Percentiles rank a stretch among this genome's conserved stretches.
phyloP scores from a whole-genome alignment of 345 rosid genomes.

The Anastatica hierochuntica region DNA sequence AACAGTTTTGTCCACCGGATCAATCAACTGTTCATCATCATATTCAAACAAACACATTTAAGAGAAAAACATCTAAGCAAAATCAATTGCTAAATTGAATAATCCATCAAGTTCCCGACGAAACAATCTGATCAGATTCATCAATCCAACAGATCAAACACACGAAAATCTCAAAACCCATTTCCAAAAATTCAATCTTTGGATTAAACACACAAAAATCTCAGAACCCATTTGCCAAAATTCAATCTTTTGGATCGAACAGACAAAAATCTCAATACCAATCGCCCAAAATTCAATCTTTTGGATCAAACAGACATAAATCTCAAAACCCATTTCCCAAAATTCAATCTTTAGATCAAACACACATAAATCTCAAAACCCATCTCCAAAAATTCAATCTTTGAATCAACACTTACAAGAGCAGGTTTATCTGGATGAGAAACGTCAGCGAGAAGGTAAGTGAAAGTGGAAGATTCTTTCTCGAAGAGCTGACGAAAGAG shows the following conservation, averaged over 20 bases:
- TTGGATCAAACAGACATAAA: background rate
- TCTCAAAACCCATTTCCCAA: background rate
- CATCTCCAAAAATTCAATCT: background rate
- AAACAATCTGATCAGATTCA: background rate
- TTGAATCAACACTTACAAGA: constrained; percentile 33
- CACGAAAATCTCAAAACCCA: background rate
- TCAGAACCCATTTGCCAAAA: too few species aligned
- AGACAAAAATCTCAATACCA: too few species aligned
- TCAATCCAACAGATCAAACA: background rate
- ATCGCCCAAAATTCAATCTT: too few species aligned
- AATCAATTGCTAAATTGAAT: background rate
- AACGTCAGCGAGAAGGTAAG: constrained; percentile 82
- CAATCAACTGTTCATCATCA: constrained; percentile 53
- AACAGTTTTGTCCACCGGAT: constrained; percentile 87
- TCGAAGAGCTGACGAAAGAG: constrained; percentile 87
- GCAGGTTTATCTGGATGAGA: constrained; percentile 85
- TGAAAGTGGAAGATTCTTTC: constrained; percentile 80
- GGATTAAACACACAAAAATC: background rate
- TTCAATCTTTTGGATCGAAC: too few species aligned
- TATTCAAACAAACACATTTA: background rate
- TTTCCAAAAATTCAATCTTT: background rate
- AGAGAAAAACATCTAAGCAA: background rate
- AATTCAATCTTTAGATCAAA: background rate
- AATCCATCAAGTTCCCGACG: background rate
- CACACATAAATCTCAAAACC: background rate